Evolutionary conservation across 2,329 filamentous ascomycete genomes (phyloP).

Genomic region (Tolypocladium tropicale): DNA sequence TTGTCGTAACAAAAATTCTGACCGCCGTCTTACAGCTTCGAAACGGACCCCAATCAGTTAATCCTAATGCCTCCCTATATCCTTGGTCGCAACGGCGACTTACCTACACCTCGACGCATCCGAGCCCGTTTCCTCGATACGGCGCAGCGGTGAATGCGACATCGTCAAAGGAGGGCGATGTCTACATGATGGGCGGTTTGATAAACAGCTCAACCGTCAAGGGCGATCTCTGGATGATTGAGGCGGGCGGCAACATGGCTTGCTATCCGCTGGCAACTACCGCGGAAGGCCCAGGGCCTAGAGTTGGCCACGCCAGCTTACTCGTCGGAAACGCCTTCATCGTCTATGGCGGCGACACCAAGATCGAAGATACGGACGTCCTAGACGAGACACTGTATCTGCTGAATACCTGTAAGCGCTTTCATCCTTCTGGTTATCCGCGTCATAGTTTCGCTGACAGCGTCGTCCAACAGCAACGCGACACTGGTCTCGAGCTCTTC

Average conservation of each 20-base stretch:
- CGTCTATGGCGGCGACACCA: slow-evolving; percentile 96
- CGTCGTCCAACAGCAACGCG: slow-evolving; percentile 59
- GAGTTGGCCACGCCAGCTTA: slow-evolving; percentile 88
- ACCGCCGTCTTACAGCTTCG: slow-evolving; percentile 32
- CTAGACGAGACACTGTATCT: slow-evolving; percentile 94
- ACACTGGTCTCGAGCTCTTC: slow-evolving; percentile 93
- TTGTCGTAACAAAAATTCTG: slow-evolving; percentile 2
- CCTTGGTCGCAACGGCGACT: slow-evolving; percentile 90
- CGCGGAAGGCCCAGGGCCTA: slow-evolving; percentile 85
- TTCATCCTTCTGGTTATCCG: not conserved
- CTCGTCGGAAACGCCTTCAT: slow-evolving; percentile 98
- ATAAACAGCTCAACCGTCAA: slow-evolving; percentile 94
- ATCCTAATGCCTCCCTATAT: slow-evolving; percentile 72
- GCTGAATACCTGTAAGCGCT: slow-evolving; percentile 82
- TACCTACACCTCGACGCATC: slow-evolving; percentile 71
- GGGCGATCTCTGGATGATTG: slow-evolving; percentile 95
- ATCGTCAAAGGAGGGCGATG: slow-evolving; percentile 90
- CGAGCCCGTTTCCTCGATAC: slow-evolving; percentile 90
- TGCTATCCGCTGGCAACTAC: slow-evolving; percentile 90
- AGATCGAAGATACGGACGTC: slow-evolving; percentile 84
- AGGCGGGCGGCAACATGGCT: slow-evolving; percentile 75
- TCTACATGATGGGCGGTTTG: slow-evolving; percentile 95
- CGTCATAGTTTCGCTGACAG: slow-evolving; percentile 7
- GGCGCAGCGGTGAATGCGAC: slow-evolving; percentile 89
- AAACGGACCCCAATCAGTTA: slow-evolving; percentile 38